Conservation (phyloP, 805 yeast species). For the Candida ficus region DNA sequence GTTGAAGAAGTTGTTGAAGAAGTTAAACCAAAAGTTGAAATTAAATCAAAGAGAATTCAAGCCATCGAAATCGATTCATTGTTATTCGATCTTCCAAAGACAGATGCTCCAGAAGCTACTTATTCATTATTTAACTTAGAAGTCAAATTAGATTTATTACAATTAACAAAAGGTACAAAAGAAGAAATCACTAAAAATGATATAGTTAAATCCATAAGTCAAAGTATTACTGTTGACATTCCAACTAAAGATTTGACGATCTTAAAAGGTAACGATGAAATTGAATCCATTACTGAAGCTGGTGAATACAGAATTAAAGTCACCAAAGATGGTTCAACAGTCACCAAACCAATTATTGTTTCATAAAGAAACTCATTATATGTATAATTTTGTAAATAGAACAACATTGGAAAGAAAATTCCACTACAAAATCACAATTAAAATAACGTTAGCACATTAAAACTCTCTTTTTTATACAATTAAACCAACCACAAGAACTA, state of each 20-base stretch:
- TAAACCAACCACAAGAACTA: neutral
- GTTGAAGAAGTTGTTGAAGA: conserved; percentile 4
- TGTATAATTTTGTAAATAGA: conserved; percentile 2
- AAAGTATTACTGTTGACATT: conserved; percentile 12
- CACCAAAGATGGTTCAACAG: conserved; percentile 10
- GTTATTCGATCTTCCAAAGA: conserved; percentile 16
- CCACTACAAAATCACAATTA: neutral
- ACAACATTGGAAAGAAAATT: no score
- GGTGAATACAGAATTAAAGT: conserved; percentile 20
- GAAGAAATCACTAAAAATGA: conserved; percentile 10
- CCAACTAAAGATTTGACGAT: conserved; percentile 17
- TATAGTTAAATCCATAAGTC: conserved; percentile 11
- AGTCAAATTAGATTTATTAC: conserved; percentile 11
- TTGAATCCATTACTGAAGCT: conserved; percentile 11
- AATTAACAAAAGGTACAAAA: conserved; percentile 1
- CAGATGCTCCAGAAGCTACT: conserved; percentile 7
- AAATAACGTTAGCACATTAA: neutral
- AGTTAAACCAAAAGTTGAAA: conserved; percentile 1
- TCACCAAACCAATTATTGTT: conserved; percentile 16
- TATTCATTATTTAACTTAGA: conserved; percentile 23
- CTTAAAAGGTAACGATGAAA: neutral
- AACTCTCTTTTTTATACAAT: neutral
- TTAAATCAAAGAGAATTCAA: conserved; percentile 7
- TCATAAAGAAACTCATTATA: neutral
- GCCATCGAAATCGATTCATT: conserved; percentile 20